Evolutionary conservation across 2,329 filamentous ascomycete genomes (phyloP), one percentile per base, ranked within the genome.

Genomic region (Alternaria conjuncta): DNA sequence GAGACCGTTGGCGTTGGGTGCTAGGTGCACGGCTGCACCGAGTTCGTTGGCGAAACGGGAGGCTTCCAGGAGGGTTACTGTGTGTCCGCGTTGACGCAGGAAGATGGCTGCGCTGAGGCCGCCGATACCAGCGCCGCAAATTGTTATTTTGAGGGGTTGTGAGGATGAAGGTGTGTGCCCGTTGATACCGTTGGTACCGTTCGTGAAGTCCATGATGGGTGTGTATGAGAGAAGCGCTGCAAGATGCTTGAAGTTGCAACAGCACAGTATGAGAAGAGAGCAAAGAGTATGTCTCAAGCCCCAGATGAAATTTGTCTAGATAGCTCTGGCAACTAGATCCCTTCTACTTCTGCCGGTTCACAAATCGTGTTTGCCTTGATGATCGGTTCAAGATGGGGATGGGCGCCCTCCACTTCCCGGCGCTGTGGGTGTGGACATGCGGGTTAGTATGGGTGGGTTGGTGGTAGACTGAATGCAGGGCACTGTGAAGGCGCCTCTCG

Each of bases 21-120:
- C 84, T 5, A 90, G 73, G 69, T 90, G 87, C n/a, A 90, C 83
- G 0, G 88, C 88, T 4, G 88, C 88, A 0, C 88, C 88, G 1
- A 83, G 78, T 74, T 90, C 88, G 55, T 80, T 84, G 15, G 84
- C 84, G 32, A 89, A 84, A 2, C 80, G 79, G 0, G 87, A 88
- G 71, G 87, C 84, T 67, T 78, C 75, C 28, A 76, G 63, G 5
- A 77, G 57, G 7, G 71, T 75, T 3, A 76, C 67, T 3, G 57
- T 18, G 51, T 78, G 76, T 15, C 75, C 74, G 57, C 74, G 68
- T 60, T 84, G 82, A 8, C 86, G 82, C 1, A 89, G 76, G 12
- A 82, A 83, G 36, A 89, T 84, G 1, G 85, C 86, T 2, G 85
- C 82, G 9, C 81, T 81, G 9, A 88, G 75, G 0, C 86, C 86